Evolutionary conservation across 192 early-diverging fungal species (phyloP), one percentile per base, ranked within the genome.

Genomic region (Linderina pennispora): DNA sequence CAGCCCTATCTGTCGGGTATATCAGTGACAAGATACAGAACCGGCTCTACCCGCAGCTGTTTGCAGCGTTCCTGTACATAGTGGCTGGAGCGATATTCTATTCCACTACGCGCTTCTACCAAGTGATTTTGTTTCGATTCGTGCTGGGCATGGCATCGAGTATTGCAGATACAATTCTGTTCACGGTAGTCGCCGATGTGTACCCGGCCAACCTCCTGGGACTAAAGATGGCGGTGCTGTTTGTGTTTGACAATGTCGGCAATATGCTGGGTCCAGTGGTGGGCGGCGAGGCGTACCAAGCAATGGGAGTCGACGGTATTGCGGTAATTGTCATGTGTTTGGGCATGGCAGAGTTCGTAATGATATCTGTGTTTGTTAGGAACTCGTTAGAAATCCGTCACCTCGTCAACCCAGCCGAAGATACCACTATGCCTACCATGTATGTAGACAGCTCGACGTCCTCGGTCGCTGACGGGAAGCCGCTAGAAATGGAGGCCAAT

Each of bases 231-330:
- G 51, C 67, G 0, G 36, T 71, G 2, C 45, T 71, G 1, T 71
- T 71, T 53, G 56, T 64, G 8, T 71, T 71, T 44, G 67, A 71
- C 53, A 63, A 71, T 13, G 24, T 71, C 20, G 67, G 67, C 42
- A 64, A 71, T 22, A 71, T 71, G 67, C 23, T 71, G 13, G 67
- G 67, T 0, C 67, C 67, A 11, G 34, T 62, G 23, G 34, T 71
- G 5, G 67, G 67, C 34, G 67, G 67, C 22, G 55, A 56, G 38
- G 52, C 57, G 6, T 71, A 71, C 20, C 61, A 60, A 25, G 43
- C 33, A 9, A 64, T 59, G 67, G 67, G 67, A n/a, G 52, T 71
- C 17, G 36, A 54, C n/a, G 67, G 67, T 1, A 55, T 71, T 11
- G 55, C 61, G 14, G 31, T 59, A 8, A 71, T 71, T 18, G 52